phyloP scores from a whole-genome alignment of 208 protist genomes.

The Lotmaria passim region DNA sequence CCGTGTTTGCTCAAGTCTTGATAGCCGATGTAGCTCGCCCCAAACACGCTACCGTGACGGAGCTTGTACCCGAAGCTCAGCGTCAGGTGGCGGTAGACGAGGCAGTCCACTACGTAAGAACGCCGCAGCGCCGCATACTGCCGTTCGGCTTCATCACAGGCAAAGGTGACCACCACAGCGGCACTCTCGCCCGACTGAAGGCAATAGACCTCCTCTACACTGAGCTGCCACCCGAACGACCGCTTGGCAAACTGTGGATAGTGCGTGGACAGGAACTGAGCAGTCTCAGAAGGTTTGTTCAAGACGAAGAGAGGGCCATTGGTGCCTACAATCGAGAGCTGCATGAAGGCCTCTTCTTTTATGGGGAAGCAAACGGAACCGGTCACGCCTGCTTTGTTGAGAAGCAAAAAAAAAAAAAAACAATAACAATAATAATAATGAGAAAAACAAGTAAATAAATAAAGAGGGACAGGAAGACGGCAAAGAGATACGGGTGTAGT shows the following conservation, averaged over 20 bases:
- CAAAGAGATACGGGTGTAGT: no score
- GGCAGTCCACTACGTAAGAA: slow-evolving; percentile 42
- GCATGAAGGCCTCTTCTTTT: slow-evolving; percentile 9
- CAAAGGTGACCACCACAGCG: slow-evolving; percentile 33
- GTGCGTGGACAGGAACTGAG: slow-evolving; percentile 16
- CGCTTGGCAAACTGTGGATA: slow-evolving; percentile 67
- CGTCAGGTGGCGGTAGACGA: slow-evolving; percentile 56
- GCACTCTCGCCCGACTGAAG: slow-evolving; percentile 1
- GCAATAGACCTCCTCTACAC: slow-evolving; percentile 65
- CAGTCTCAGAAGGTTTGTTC: neutral
- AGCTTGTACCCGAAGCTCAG: slow-evolving; percentile 40
- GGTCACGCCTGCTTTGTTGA: neutral
- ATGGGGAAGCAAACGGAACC: neutral
- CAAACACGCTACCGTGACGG: slow-evolving; percentile 70
- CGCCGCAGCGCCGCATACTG: slow-evolving; percentile 22
- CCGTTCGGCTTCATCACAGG: slow-evolving; percentile 7
- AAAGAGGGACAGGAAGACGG: no score
- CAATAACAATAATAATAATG: no score
- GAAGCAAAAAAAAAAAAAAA: slow-evolving; percentile 13
- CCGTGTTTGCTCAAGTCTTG: slow-evolving; percentile 40
- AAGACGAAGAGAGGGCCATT: slow-evolving; percentile 38
- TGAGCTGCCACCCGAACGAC: slow-evolving; percentile 48
- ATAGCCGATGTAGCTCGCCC: slow-evolving; percentile 76
- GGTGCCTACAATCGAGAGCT: slow-evolving; percentile 17
- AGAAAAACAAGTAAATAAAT: neutral